Evolutionary conservation across 2,329 filamentous ascomycete species (phyloP).

Genomic region (Botrytis sinoallii): DNA sequence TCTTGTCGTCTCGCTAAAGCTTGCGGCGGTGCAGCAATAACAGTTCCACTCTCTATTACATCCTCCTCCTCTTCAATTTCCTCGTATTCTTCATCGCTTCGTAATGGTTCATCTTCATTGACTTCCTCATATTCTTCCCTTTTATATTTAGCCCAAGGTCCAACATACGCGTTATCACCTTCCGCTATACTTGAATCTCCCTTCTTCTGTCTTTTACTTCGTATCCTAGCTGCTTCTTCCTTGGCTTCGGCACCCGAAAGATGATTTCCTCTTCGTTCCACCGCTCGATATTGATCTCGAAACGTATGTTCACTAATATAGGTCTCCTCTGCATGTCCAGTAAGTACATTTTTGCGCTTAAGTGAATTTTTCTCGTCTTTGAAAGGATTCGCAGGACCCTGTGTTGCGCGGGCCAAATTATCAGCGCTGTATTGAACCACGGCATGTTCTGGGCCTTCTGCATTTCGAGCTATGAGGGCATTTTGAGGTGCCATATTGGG

Average conservation of each 20-base stretch:
- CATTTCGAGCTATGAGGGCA: constrained; percentile 57
- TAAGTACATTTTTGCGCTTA: constrained; percentile 80
- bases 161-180: constrained; percentile 83
- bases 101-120: constrained; percentile 69
- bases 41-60: constrained; percentile 61
- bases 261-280: constrained; percentile 63
- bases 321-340: constrained; percentile 83
- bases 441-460: constrained; percentile 55
- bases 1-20: constrained; percentile 55
- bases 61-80: constrained; percentile 72
- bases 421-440: constrained; percentile 68
- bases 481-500: constrained; percentile 65
- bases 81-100: constrained; percentile 75
- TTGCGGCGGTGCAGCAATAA: constrained; percentile 54
- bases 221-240: constrained; percentile 64
- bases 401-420: constrained; percentile 61
- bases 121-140: constrained; percentile 71
- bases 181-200: constrained; percentile 82
- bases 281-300: constrained; percentile 78
- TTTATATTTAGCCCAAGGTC: constrained; percentile 87
- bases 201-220: constrained; percentile 77
- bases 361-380: constrained; percentile 56
- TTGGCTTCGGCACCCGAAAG: constrained; percentile 59
- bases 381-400: constrained; percentile 75
- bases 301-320: constrained; percentile 90